These are phyloP conservation scores for Colletotrichum sp. DNA, from an alignment of 2,329 filamentous ascomycete genomes.

Conservation along the genomic window DNA sequence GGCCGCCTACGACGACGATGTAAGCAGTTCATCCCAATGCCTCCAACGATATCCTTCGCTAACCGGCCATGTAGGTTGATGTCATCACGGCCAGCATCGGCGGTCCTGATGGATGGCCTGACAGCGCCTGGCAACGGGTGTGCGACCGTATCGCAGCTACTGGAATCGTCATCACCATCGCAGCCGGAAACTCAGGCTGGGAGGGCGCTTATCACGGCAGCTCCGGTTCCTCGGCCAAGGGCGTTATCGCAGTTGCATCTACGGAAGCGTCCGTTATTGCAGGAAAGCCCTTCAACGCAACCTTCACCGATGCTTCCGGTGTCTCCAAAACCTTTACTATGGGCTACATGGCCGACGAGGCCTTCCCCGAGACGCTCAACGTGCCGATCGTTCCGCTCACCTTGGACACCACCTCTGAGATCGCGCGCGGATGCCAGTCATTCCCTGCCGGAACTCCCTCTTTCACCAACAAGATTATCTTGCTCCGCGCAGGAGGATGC, in stretches of 20 bases:
- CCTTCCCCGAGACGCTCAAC: conserved; percentile 13
- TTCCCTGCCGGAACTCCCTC: conserved; percentile 43
- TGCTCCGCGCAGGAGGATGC: conserved; percentile 45
- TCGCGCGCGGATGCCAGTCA: conserved; percentile 28
- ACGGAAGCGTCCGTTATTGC: conserved; percentile 29
- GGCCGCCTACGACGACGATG: conserved; percentile 1
- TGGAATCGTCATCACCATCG: conserved; percentile 44
- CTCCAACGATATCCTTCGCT: neutral
- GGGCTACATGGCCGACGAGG: conserved; percentile 6
- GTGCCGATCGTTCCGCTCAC: conserved; percentile 29
- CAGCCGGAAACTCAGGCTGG: conserved; percentile 49
- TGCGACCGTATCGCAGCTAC: conserved; percentile 38
- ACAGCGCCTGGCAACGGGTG: conserved; percentile 34
- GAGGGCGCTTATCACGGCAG: conserved; percentile 45
- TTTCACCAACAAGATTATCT: conserved; percentile 42
- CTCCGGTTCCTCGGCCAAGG: conserved; percentile 44
- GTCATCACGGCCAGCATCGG: conserved; percentile 31
- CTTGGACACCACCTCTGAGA: conserved; percentile 1
- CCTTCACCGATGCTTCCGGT: neutral
- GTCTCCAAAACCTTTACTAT: neutral
- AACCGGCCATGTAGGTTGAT: conserved; percentile 10
- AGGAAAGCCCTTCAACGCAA: neutral
- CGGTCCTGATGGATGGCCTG: conserved; percentile 20
- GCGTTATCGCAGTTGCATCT: conserved; percentile 48
- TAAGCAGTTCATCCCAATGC: neutral